These are phyloP conservation scores for Podaxis pistillaris DNA, from an alignment of 768 basidiomycete genomes.

Conservation along the genomic window DNA sequence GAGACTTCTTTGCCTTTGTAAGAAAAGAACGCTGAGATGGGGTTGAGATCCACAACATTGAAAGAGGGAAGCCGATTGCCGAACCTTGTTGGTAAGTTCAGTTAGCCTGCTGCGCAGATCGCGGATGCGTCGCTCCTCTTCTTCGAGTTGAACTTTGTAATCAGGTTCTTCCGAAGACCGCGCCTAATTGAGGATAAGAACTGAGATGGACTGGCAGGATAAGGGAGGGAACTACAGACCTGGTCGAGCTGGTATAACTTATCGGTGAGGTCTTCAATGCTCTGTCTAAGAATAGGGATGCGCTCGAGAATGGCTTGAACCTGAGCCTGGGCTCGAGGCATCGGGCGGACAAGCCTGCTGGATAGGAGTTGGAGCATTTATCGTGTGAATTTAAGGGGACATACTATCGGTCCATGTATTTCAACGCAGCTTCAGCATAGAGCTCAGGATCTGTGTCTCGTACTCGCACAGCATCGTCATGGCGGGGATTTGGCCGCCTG, in stretches of 20 bases:
- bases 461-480: constrained; percentile 31
- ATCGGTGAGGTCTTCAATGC: constrained; percentile 31
- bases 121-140: constrained; percentile 41
- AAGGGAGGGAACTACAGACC: background rate
- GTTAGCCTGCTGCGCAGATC: constrained; percentile 35
- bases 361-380: constrained; percentile 12
- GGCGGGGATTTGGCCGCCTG: constrained; percentile 40
- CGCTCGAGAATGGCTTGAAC: constrained; percentile 41
- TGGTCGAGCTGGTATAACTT: constrained; percentile 16
- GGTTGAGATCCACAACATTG: background rate
- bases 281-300: constrained; percentile 35
- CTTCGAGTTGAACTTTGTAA: constrained; percentile 34
- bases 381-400: constrained; percentile 25
- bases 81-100: constrained; percentile 41
- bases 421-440: constrained; percentile 73
- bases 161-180: constrained; percentile 11
- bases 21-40: constrained; percentile 11
- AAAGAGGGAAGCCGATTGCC: constrained; percentile 5
- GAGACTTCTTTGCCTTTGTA: constrained; percentile 9
- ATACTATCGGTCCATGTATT: constrained; percentile 77
- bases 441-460: constrained; percentile 66
- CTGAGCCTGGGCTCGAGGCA: constrained; percentile 49
- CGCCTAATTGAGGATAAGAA: background rate
- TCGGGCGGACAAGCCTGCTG: constrained; percentile 45
- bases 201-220: background rate